phyloP scores from a whole-genome alignment of 2,329 filamentous ascomycete genomes.

The Aspergillus neotritici region DNA sequence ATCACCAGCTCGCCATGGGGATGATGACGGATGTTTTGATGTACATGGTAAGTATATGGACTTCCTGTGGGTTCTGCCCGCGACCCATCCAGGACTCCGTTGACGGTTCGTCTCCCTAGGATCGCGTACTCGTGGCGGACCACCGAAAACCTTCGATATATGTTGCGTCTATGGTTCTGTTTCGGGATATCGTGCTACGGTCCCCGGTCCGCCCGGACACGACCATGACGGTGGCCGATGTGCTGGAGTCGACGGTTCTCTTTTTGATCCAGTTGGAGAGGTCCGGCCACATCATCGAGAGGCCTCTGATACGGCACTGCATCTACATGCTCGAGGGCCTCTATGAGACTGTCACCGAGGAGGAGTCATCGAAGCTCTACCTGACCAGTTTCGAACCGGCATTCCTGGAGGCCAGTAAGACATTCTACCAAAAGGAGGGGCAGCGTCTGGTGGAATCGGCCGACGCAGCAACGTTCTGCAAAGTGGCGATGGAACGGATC shows the following conservation, averaged over 20 bases:
- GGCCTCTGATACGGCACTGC: constrained; percentile 72
- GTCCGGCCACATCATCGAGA: constrained; percentile 82
- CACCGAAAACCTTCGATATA: constrained; percentile 72
- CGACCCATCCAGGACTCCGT: neutral
- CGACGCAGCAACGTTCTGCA: constrained; percentile 77
- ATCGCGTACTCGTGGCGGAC: constrained; percentile 74
- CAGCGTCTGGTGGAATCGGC: constrained; percentile 67
- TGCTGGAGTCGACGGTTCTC: constrained; percentile 75
- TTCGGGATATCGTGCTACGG: constrained; percentile 76
- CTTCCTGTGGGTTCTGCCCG: too few species aligned
- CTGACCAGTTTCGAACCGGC: constrained; percentile 72
- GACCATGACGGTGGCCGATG: constrained; percentile 56
- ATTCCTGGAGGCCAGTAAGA: constrained; percentile 64
- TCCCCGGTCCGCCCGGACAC: constrained; percentile 46
- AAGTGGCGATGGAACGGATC: constrained; percentile 67
- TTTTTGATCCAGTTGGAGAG: constrained; percentile 92
- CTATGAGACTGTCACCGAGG: constrained; percentile 74
- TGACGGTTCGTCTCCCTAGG: constrained; percentile 42
- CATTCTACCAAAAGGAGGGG: constrained; percentile 73
- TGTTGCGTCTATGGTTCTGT: constrained; percentile 75
- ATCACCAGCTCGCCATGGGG: constrained; percentile 87
- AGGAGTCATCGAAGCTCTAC: constrained; percentile 76
- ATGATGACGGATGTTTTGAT: constrained; percentile 96
- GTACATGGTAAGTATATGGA: constrained; percentile 68
- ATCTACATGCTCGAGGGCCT: constrained; percentile 84